Percentiles rank a stretch among this genome's conserved stretches.
These are phyloP conservation scores for Albifimbria verrucaria DNA, from an alignment of 2,329 filamentous ascomycete genomes.

Conservation along the genomic window DNA sequence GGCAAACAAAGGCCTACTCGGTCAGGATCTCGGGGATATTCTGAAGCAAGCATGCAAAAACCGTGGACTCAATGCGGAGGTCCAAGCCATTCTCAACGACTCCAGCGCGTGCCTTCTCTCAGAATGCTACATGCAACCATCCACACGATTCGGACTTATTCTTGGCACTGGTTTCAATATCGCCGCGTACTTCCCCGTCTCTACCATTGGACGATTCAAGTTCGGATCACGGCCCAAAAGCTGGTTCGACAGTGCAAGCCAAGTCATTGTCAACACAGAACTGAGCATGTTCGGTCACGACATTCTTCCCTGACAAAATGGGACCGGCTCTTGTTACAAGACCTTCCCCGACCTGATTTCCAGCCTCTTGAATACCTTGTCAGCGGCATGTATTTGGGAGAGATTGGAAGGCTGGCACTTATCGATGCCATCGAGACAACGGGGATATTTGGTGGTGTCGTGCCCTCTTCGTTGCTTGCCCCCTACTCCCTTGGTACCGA, in stretches of 20 bases:
- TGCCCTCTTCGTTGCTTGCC: conserved; percentile 49
- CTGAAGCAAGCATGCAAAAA: conserved; percentile 51
- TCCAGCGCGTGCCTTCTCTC: conserved; percentile 64
- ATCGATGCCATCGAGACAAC: conserved; percentile 55
- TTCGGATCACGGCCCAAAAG: conserved; percentile 51
- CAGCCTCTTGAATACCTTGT: conserved; percentile 62
- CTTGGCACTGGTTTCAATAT: conserved; percentile 67
- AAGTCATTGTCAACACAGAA: conserved; percentile 67
- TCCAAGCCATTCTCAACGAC: conserved; percentile 64
- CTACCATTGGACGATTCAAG: conserved; percentile 51
- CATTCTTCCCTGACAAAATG: conserved; percentile 60
- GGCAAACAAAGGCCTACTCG: conserved; percentile 54
- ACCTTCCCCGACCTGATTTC: conserved; percentile 55
- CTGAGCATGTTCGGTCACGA: conserved; percentile 63
- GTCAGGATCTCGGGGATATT: conserved; percentile 58
- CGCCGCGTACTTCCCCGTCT: conserved; percentile 60
- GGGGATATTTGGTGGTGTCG: conserved; percentile 52
- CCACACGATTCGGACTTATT: conserved; percentile 62
- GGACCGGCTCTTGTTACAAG: conserved; percentile 51
- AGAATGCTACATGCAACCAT: conserved; percentile 55
- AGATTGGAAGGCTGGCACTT: conserved; percentile 57
- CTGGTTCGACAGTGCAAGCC: conserved; percentile 57
- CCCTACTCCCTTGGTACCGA: conserved; percentile 60
- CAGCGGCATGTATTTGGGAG: conserved; percentile 64
- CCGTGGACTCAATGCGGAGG: conserved; percentile 49